phyloP scores from a whole-genome alignment of 164 flowering plant species.

The Liquidambar formosana region DNA sequence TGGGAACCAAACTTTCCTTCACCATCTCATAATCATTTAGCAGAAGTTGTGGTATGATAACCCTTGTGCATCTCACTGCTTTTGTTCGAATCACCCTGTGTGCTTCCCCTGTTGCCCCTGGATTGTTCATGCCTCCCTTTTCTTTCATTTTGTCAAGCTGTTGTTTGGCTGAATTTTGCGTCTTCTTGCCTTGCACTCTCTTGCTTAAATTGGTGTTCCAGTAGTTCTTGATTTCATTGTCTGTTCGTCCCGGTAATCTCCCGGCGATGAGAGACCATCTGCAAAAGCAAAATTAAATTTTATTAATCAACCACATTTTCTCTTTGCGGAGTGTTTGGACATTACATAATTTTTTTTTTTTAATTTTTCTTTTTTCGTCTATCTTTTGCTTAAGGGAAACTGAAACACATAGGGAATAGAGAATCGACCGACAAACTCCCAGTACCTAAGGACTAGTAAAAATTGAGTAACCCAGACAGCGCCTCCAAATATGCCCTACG shows the following conservation, averaged over 20 bases:
- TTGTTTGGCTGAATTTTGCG: background rate
- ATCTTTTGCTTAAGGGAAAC: too few species aligned
- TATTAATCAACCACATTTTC: too few species aligned
- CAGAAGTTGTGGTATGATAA: background rate
- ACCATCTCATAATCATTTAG: background rate
- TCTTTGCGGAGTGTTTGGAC: too few species aligned
- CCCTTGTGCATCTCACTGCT: conserved; percentile 16
- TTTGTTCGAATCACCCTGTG: conserved; percentile 15
- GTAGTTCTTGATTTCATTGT: conserved; percentile 17
- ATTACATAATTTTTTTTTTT: too few species aligned
- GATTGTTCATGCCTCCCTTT: background rate
- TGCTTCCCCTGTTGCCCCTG: background rate
- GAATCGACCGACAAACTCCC: too few species aligned
- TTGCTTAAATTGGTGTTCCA: conserved; percentile 17
- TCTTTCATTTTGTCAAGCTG: background rate
- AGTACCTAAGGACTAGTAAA: too few species aligned
- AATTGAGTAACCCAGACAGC: too few species aligned
- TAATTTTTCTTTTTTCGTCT: too few species aligned
- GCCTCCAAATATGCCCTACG: too few species aligned
- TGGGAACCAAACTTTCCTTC: background rate
- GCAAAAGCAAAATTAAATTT: background rate
- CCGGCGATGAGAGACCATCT: conserved; percentile 29
- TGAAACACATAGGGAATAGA: too few species aligned
- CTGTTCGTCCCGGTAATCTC: conserved; percentile 15
- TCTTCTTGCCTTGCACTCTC: background rate